Evolutionary conservation across 352 stramenopile genomes (phyloP), one percentile per base, ranked within the genome.

Genomic region (Pilasporangium apinafurcum): DNA sequence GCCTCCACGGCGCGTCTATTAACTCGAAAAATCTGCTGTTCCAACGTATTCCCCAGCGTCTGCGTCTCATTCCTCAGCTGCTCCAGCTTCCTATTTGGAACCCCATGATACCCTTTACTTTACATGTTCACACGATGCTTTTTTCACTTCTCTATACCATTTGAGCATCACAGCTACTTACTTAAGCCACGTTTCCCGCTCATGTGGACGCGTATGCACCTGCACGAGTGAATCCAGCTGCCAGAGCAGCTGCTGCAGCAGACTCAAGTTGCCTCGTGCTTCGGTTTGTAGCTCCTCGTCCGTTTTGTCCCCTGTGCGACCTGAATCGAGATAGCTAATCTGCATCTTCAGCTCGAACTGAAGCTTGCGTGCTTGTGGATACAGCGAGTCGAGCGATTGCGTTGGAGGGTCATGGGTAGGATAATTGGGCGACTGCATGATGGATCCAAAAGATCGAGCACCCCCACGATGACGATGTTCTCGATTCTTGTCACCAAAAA

Each of bases 311-410:
- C 68, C 69, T 20, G 53, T 69, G 24, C 63, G 67, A 0, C 70
- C 68, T 5, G 73, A 82, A 46, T 92, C 81, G 34, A 92, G 37
- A 56, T 91, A 92, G 51, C 71, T 86, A 52, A 92, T 78, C 60
- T 92, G 81, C 73, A 88, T 90, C 65, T 92, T 92, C 49, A 92
- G 73, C 56, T 92, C 81, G 56, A 89, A 92, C 55, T 90, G 78
- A 31, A 90, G 65, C 61, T 92, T 92, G 29, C 77, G 65, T 18
- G 77, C 80, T 60, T 86, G 80, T 18, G 78, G 75, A 38, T 89
- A 89, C 50, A 92, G 68, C 54, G 77, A 70, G 40, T 75, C 67
- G 30, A 89, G 61, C 53, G 77, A 79, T 49, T 73, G 62, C 21
- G 47, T 50, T 35, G 53, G 43, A 36, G 48, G 53, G 34, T 58